Base-by-base conservation (phyloP, 1,139 yeast species). In the Tardiomyces depauwii region DNA sequence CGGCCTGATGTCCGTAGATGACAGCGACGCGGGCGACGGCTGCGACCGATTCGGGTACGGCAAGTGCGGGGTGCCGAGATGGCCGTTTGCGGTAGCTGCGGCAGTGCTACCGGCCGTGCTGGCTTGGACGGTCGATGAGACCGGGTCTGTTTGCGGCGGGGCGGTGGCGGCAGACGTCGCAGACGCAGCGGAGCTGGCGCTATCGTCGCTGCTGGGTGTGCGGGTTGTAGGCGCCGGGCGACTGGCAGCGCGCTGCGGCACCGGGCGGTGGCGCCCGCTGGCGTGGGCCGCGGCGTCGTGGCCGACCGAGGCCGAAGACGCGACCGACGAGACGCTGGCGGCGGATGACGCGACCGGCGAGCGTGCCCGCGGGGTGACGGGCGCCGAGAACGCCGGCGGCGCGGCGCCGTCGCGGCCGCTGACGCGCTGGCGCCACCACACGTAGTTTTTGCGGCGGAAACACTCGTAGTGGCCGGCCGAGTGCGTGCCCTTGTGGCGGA, bases 401-500 rank as follows among this genome's bases (percentile, higher is more conserved):
- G 33, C 13, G n/a, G 18, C 33, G 21, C 18, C 27, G 33, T 27
- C 42, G 12, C 25, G 33, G 12, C 32, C 32, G 27, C 21, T n/a
- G 14, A 40, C 18, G 13, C 12, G 18, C 42, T 23, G 18, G 28
- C 45, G 40, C 63, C 63, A 60, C 53, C 55, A 56, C 3, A 43
- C 49, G 45, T 56, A 47, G 45, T 56, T 55, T 53, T 62, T 61
- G 19, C 66, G 59, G 14, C 68, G 56, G 44, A 59, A 62, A 44
- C 67, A 63, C 46, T 66, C 68, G 49, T 58, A 91, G 60, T 91
- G 98, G 0, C 97, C 98, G 43, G 81, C 78, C 18, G 82, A 75
- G 63, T 91, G 97, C 0, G 93, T 80, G 0, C 97, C 98, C 45
- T 80, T 78, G 60, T 91, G 98, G 51, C 87, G 74, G 21, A 91